Evolutionary conservation across 2,329 filamentous ascomycete genomes (phyloP).

Genomic region (Aspergillus sp.): DNA sequence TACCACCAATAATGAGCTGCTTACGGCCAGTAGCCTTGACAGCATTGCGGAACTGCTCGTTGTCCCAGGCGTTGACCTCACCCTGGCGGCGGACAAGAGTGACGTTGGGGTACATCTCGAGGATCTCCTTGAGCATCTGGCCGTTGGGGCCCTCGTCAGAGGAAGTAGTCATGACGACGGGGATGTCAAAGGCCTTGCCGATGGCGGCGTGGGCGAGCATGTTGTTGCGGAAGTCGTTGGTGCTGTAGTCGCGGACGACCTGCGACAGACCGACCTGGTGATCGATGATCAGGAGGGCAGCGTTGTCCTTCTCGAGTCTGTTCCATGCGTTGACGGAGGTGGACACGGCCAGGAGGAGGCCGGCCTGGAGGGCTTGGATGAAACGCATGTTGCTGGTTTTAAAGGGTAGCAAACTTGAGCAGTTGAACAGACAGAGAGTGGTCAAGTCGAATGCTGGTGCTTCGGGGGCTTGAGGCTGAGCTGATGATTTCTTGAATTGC

Average conservation of each 20-base stretch:
- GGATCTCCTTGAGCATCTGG: constrained; percentile 70
- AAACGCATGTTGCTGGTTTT: constrained; percentile 6
- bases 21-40: constrained; percentile 67
- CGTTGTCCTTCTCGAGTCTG: constrained; percentile 15
- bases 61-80: constrained; percentile 80
- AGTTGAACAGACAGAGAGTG: background rate
- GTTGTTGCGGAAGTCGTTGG: constrained; percentile 67
- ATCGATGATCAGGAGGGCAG: constrained; percentile 12
- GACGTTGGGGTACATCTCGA: constrained; percentile 68
- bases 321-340: constrained; percentile 12
- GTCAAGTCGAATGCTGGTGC: no score
- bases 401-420: background rate
- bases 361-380: constrained; percentile 7
- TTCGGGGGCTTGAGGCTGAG: no score
- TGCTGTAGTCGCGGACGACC: constrained; percentile 67
- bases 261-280: constrained; percentile 41
- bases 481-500: no score
- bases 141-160: constrained; percentile 73
- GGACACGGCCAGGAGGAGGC: constrained; percentile 8
- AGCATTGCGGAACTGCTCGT: constrained; percentile 68
- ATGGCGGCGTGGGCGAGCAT: constrained; percentile 71
- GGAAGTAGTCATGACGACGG: constrained; percentile 72
- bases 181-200: constrained; percentile 68
- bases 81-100: constrained; percentile 70
- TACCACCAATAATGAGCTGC: constrained; percentile 73